Conservation (phyloP, 176 grass and related monocot genomes). For the Oryza coarctata region DNA sequence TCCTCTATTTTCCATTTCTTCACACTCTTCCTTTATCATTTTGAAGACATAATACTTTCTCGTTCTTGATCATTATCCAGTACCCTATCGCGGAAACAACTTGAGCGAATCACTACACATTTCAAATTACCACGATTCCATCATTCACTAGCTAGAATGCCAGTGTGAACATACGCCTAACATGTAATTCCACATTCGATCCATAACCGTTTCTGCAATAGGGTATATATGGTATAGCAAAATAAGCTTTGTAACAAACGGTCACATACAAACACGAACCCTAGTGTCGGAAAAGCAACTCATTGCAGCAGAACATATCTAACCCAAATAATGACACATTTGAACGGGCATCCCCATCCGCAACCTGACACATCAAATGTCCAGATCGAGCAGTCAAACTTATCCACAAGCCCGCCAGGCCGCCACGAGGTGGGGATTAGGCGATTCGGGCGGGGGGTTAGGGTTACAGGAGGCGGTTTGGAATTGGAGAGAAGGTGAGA, state of each 20-base stretch:
- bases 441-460: neutral
- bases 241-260: neutral
- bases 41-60: neutral
- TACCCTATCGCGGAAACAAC: neutral
- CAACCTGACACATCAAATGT: neutral
- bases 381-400: slow-evolving; percentile 25
- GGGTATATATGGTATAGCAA: neutral
- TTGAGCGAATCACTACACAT: neutral
- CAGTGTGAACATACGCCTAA: neutral
- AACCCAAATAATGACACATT: neutral
- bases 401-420: neutral
- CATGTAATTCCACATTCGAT: neutral
- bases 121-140: neutral
- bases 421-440: slow-evolving; percentile 2
- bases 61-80: neutral
- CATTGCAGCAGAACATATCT: neutral
- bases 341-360: neutral
- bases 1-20: no score
- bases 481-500: neutral
- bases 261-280: neutral
- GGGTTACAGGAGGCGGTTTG: neutral
- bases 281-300: neutral
- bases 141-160: slow-evolving; percentile 14
- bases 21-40: neutral
- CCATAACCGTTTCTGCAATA: neutral